Evolutionary conservation across 495 filamentous ascomycete genomes (phyloP).

Genomic region (Venustampulla echinocandica): DNA sequence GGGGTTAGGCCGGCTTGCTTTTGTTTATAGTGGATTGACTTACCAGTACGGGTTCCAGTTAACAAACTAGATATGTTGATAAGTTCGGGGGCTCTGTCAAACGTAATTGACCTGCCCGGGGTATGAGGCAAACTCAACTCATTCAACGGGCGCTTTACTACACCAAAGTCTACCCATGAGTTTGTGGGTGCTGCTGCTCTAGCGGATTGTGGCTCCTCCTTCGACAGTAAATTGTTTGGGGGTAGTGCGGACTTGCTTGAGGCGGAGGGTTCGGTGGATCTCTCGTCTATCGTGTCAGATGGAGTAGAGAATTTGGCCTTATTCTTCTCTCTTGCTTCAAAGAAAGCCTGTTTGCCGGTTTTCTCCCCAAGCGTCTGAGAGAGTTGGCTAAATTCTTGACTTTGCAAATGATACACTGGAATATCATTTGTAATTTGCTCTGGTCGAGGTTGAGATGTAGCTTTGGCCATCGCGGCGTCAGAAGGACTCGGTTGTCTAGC

Average conservation of each 20-base stretch:
- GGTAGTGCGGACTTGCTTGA: not conserved
- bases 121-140: not conserved
- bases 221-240: not conserved
- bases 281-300: not conserved
- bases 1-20: not conserved
- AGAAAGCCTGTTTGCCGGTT: constrained; percentile 20
- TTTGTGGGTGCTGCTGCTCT: not conserved
- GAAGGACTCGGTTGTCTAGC: constrained; percentile 32
- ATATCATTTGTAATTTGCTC: not conserved
- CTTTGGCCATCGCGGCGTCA: constrained; percentile 37
- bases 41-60: too few relatives aligned
- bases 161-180: not conserved
- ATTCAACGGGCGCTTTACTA: not conserved
- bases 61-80: not conserved
- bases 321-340: constrained; percentile 21
- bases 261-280: not conserved
- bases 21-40: too few relatives aligned
- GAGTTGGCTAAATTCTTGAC: not conserved
- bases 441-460: not conserved
- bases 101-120: not conserved
- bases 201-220: not conserved
- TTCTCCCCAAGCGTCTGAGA: constrained; percentile 16
- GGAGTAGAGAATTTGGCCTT: constrained; percentile 8
- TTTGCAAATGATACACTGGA: not conserved
- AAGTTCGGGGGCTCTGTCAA: not conserved